Conservation (phyloP, 768 basidiomycete species). For the Lentinula boryana region DNA sequence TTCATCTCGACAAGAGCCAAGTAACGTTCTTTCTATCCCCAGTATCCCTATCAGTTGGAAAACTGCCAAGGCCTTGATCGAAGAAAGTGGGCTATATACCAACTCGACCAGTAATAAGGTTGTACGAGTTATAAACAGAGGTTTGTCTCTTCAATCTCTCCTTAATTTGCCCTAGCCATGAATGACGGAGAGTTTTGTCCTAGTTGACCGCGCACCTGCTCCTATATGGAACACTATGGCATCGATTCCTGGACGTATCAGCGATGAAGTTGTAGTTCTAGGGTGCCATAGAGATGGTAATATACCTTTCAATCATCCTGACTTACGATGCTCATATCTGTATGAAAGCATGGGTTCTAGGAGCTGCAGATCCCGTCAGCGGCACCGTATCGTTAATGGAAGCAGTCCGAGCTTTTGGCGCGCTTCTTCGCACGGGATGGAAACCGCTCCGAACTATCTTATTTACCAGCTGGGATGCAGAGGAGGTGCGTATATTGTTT, state of each 20-base stretch:
- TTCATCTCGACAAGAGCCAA: slow-evolving; percentile 52
- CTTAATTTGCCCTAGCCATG: background rate
- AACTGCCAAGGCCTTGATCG: slow-evolving; percentile 68
- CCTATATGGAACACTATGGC: slow-evolving; percentile 91
- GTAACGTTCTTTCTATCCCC: slow-evolving; percentile 69
- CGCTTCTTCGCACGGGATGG: slow-evolving; percentile 68
- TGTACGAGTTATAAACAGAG: slow-evolving; percentile 51
- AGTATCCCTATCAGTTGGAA: slow-evolving; percentile 88
- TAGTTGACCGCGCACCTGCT: slow-evolving; percentile 72
- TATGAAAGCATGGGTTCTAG: slow-evolving; percentile 62
- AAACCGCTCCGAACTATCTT: slow-evolving; percentile 73
- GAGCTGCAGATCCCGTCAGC: slow-evolving; percentile 73
- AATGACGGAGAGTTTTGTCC: background rate
- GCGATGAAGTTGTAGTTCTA: slow-evolving; percentile 80
- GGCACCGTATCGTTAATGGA: slow-evolving; percentile 79
- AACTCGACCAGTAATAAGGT: slow-evolving; percentile 43
- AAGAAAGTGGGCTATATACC: slow-evolving; percentile 42
- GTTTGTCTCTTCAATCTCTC: slow-evolving; percentile 22
- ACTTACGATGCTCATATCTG: background rate
- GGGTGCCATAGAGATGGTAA: slow-evolving; percentile 88
- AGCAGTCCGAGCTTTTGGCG: slow-evolving; percentile 69
- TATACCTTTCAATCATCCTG: slow-evolving; percentile 15
- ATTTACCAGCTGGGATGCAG: slow-evolving; percentile 72
- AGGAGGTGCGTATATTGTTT: slow-evolving; percentile 36
- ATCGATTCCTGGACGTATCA: slow-evolving; percentile 76